Percentiles rank a stretch among this genome's conserved stretches.
phyloP scores from a whole-genome alignment of 1,139 yeast species.

The Geotrichum aggregatum region DNA sequence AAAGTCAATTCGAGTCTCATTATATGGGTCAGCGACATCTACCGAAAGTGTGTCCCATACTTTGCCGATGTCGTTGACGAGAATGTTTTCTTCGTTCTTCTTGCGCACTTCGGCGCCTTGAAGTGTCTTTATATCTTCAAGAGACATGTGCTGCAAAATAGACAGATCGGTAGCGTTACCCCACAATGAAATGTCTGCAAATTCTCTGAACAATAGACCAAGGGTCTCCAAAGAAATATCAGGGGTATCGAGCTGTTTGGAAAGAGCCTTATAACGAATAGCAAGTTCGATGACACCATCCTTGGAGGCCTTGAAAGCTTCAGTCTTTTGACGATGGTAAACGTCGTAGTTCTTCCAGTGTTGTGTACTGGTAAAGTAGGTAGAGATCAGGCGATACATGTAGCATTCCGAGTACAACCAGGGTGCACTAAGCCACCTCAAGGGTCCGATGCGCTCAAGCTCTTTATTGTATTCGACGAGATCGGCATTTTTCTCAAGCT shows the following conservation, averaged over 20 bases:
- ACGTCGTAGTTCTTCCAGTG: conserved; percentile 65
- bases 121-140: conserved; percentile 82
- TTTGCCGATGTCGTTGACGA: conserved; percentile 65
- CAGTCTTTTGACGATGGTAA: conserved; percentile 63
- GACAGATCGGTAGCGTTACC: conserved; percentile 97
- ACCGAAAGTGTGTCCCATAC: conserved; percentile 55
- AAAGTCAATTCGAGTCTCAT: conserved; percentile 59
- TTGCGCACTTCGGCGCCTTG: conserved; percentile 89
- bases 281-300: conserved; percentile 82
- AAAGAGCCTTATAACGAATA: conserved; percentile 55
- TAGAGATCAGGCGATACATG: conserved; percentile 64
- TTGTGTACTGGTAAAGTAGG: conserved; percentile 41
- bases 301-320: conserved; percentile 70
- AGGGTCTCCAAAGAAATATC: conserved; percentile 47
- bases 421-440: conserved; percentile 81
- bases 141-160: conserved; percentile 57
- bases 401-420: conserved; percentile 90
- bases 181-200: conserved; percentile 87
- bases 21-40: conserved; percentile 26
- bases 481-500: conserved; percentile 30
- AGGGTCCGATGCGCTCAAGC: conserved; percentile 41
- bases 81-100: conserved; percentile 74
- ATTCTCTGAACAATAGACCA: conserved; percentile 52
- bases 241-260: conserved; percentile 38
- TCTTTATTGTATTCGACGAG: conserved; percentile 38